Percentiles rank a stretch among this genome's conserved stretches.
Evolutionary conservation across 495 filamentous ascomycete genomes (phyloP).

Genomic region (Lophium mytilinum): DNA sequence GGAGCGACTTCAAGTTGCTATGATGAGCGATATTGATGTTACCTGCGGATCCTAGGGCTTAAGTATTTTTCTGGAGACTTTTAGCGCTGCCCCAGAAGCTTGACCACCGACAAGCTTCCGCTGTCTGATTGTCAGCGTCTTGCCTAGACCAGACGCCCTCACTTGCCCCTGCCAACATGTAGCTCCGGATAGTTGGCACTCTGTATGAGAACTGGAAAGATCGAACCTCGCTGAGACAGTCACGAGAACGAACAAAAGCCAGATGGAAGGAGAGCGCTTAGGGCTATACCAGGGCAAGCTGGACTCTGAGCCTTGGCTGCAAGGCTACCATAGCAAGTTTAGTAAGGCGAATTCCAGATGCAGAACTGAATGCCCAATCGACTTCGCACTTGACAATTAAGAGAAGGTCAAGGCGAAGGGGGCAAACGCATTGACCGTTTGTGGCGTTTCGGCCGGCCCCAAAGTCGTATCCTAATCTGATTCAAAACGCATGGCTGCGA

Average conservation of each 20-base stretch:
- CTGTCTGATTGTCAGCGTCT: not conserved
- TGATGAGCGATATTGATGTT: not conserved
- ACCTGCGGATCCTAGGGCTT: not conserved
- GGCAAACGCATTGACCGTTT: conserved; percentile 12
- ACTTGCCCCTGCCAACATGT: not conserved
- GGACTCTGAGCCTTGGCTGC: too few relatives aligned
- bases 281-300: not conserved
- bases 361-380: not conserved
- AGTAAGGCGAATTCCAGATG: too few relatives aligned
- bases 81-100: not conserved
- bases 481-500: conserved; percentile 16
- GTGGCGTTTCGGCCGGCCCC: conserved; percentile 12
- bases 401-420: conserved; percentile 1
- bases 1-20: not conserved
- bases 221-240: not conserved
- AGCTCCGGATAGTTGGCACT: not conserved
- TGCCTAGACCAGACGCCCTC: not conserved
- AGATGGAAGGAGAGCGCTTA: not conserved
- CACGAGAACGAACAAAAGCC: not conserved
- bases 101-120: not conserved
- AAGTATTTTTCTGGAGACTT: not conserved
- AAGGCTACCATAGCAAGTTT: too few relatives aligned
- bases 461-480: conserved; percentile 13
- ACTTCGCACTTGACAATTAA: not conserved
- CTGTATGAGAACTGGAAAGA: not conserved